Conservation (phyloP, 768 basidiomycete genomes). For the Neoboletus magnificus region DNA sequence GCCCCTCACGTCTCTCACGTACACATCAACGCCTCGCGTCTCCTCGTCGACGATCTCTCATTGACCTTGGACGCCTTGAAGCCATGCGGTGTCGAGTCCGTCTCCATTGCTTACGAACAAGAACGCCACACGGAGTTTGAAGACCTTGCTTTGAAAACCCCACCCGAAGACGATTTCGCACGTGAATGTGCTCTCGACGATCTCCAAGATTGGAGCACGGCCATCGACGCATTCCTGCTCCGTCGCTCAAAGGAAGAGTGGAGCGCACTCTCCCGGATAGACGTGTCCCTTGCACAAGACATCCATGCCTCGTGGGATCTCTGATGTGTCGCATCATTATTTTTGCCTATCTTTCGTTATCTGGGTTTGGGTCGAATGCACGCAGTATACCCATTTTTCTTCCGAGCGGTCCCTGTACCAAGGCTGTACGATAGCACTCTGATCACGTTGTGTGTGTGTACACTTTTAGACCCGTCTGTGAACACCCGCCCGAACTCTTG, state of each 20-base stretch:
- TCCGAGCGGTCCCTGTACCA: background rate
- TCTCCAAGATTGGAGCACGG: slow-evolving; percentile 26
- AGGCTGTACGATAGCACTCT: background rate
- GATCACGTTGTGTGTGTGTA: background rate
- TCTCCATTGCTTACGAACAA: slow-evolving; percentile 23
- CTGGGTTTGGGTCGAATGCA: background rate
- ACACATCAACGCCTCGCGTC: slow-evolving; percentile 27
- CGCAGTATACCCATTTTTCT: background rate
- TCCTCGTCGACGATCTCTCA: slow-evolving; percentile 20
- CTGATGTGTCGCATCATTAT: slow-evolving; percentile 5
- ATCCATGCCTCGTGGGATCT: slow-evolving; percentile 23
- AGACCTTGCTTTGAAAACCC: background rate
- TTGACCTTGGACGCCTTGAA: slow-evolving; percentile 19
- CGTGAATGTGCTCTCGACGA: slow-evolving; percentile 32
- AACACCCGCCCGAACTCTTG: background rate
- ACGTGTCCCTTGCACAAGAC: slow-evolving; percentile 16
- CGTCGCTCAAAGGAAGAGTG: slow-evolving; percentile 16
- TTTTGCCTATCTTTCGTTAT: background rate
- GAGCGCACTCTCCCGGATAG: slow-evolving; percentile 13
- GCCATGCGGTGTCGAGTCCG: slow-evolving; percentile 16
- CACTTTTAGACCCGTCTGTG: background rate
- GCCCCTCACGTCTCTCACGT: slow-evolving; percentile 18
- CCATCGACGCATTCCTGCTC: slow-evolving; percentile 19
- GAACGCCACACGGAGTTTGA: slow-evolving; percentile 1
- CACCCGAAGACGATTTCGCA: slow-evolving; percentile 21